Evolutionary conservation across 2,329 filamentous ascomycete genomes (phyloP).

Genomic region (Beauveria sp.): DNA sequence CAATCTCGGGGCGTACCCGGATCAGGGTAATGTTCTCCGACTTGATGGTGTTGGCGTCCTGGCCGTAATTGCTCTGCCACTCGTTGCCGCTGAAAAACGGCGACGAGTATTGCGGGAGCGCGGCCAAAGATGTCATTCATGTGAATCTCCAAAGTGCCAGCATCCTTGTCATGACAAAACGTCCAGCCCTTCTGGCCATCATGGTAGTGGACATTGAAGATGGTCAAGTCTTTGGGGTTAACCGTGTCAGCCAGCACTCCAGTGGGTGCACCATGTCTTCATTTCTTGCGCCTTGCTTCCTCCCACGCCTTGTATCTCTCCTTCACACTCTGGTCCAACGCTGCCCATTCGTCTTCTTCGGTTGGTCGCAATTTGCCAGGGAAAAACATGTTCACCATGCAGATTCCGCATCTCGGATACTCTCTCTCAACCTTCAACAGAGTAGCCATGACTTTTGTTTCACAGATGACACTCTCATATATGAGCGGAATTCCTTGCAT

Average conservation of each 20-base stretch:
- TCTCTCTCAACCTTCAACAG: conserved; percentile 10
- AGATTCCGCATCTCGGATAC: background rate
- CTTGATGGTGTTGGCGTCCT: conserved; percentile 1
- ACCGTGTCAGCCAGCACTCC: conserved; percentile 10
- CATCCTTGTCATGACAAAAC: conserved; percentile 19
- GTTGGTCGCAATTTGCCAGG: background rate
- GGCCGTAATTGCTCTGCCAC: too few species aligned
- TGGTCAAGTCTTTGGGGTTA: conserved; percentile 16
- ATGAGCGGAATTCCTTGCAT: conserved; percentile 20
- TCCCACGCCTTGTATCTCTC: too few species aligned
- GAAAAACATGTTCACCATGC: background rate
- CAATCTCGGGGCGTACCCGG: conserved; percentile 1
- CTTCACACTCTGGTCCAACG: too few species aligned
- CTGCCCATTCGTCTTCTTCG: background rate
- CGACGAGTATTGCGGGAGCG: too few species aligned
- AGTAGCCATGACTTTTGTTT: conserved; percentile 12
- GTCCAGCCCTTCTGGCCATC: conserved; percentile 21
- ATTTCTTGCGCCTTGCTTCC: too few species aligned
- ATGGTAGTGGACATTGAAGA: conserved; percentile 18
- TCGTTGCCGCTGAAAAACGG: too few species aligned
- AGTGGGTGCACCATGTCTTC: background rate
- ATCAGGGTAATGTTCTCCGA: conserved; percentile 11
- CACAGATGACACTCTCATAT: conserved; percentile 8
- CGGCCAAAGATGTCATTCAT: conserved; percentile 17
- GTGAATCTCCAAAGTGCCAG: conserved; percentile 13